Percentiles rank a stretch among this genome's conserved stretches.
Conservation (phyloP, 352 stramenopile genomes). For the Globisporangium emineosum region DNA sequence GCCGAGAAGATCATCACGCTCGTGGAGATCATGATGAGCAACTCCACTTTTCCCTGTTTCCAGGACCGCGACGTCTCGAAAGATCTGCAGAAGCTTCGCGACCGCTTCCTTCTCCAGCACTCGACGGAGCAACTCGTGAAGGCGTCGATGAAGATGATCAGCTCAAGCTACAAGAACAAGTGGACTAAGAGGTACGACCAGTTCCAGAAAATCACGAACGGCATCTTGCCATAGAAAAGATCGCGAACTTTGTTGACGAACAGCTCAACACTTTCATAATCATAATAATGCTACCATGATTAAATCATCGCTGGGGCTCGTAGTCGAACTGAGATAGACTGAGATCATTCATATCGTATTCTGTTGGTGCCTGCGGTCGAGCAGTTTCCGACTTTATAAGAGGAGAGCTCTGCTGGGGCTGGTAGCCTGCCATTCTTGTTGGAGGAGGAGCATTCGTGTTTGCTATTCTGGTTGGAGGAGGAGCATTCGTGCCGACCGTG, state of each 20-base stretch:
- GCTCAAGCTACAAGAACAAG: constrained; percentile 91
- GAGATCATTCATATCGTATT: constrained; percentile 76
- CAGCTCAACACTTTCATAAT: background rate
- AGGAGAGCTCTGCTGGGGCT: constrained; percentile 10
- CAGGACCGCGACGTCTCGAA: constrained; percentile 87
- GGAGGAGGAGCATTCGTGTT: constrained; percentile 42
- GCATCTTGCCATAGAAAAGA: constrained; percentile 62
- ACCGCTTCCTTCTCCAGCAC: constrained; percentile 55
- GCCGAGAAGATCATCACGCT: constrained; percentile 64
- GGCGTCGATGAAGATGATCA: constrained; percentile 83
- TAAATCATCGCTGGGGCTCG: constrained; percentile 33
- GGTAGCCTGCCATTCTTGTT: constrained; percentile 25
- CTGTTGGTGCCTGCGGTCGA: constrained; percentile 8
- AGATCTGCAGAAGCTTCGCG: constrained; percentile 66
- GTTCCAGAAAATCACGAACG: constrained; percentile 92
- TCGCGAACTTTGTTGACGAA: background rate
- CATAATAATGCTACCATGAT: background rate
- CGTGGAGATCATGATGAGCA: constrained; percentile 83
- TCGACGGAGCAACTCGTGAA: constrained; percentile 71
- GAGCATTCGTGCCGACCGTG: constrained; percentile 32
- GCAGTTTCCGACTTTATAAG: constrained; percentile 25
- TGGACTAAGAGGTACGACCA: constrained; percentile 93
- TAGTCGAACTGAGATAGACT: constrained; percentile 86
- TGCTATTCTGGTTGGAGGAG: constrained; percentile 41
- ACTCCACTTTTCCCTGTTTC: constrained; percentile 78